Percentiles rank a stretch among this genome's conserved stretches.
phyloP scores from a whole-genome alignment of 306 rosid genomes.

The Vigna radiata region DNA sequence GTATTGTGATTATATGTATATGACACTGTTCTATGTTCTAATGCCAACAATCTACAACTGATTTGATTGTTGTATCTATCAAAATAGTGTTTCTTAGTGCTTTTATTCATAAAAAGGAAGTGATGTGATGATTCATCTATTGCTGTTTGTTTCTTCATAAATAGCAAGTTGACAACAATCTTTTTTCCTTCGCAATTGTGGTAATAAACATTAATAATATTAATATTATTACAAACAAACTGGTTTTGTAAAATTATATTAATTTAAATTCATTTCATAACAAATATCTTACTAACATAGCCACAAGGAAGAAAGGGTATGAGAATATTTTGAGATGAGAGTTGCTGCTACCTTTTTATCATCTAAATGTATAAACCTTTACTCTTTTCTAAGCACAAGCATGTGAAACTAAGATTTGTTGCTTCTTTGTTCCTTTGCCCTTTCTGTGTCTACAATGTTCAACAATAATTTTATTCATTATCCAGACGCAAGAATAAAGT shows the following conservation, averaged over 20 bases:
- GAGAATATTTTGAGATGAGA: too few relatives aligned
- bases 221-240: too few relatives aligned
- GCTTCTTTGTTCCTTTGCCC: neutral
- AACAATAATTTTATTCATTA: neutral
- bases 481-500: slow-evolving; percentile 2
- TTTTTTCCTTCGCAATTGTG: too few relatives aligned
- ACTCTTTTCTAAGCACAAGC: neutral
- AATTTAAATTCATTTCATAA: too few relatives aligned
- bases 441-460: neutral
- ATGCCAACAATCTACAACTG: slow-evolving; percentile 14
- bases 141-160: neutral
- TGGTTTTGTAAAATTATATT: too few relatives aligned
- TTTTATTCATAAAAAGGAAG: neutral
- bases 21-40: neutral
- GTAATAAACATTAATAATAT: too few relatives aligned
- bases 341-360: neutral
- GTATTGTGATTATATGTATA: slow-evolving; percentile 20
- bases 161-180: too few relatives aligned
- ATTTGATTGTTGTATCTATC: slow-evolving; percentile 42
- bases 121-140: too few relatives aligned
- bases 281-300: too few relatives aligned
- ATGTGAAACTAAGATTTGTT: neutral
- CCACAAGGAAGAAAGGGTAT: too few relatives aligned
- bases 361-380: neutral
- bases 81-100: slow-evolving; percentile 30